phyloP scores from a whole-genome alignment of 257 asterid genomes.

The Salvia miltiorrhiza region DNA sequence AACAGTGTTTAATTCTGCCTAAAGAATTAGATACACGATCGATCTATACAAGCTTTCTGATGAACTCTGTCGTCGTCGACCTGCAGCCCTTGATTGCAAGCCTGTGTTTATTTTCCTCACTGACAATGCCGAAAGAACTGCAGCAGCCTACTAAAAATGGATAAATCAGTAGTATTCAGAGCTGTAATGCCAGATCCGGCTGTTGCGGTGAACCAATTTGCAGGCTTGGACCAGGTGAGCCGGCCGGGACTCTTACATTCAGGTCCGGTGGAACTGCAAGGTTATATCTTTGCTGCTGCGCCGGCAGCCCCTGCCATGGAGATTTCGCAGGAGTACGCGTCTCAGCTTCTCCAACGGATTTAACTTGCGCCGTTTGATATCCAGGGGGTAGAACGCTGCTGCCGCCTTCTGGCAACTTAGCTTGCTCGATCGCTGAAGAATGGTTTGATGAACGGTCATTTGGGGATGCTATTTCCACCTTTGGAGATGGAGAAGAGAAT shows the following conservation, averaged over 20 bases:
- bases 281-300: constrained; percentile 34
- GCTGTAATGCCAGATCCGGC: constrained; percentile 93
- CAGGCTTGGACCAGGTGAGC: constrained; percentile 76
- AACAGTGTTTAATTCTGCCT: constrained; percentile 23
- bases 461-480: constrained; percentile 19
- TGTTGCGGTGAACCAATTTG: constrained; percentile 75
- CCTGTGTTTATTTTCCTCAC: constrained; percentile 10
- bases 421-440: constrained; percentile 10
- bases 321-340: constrained; percentile 27
- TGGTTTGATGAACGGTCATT: constrained; percentile 13
- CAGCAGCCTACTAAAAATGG: constrained; percentile 27
- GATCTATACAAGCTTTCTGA: constrained; percentile 55
- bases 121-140: constrained; percentile 14
- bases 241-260: constrained; percentile 64
- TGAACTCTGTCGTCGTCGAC: constrained; percentile 28
- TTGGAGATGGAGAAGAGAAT: constrained; percentile 13
- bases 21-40: constrained; percentile 48
- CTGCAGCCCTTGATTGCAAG: constrained; percentile 22
- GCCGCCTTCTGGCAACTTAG: constrained; percentile 7
- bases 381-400: constrained; percentile 2
- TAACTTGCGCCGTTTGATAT: constrained; percentile 21
- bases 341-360: constrained; percentile 23
- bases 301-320: constrained; percentile 3
- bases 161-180: constrained; percentile 34
- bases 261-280: constrained; percentile 64